phyloP scores from a whole-genome alignment of 1,284 basidiomycete species.

The Sutorius eximius region DNA sequence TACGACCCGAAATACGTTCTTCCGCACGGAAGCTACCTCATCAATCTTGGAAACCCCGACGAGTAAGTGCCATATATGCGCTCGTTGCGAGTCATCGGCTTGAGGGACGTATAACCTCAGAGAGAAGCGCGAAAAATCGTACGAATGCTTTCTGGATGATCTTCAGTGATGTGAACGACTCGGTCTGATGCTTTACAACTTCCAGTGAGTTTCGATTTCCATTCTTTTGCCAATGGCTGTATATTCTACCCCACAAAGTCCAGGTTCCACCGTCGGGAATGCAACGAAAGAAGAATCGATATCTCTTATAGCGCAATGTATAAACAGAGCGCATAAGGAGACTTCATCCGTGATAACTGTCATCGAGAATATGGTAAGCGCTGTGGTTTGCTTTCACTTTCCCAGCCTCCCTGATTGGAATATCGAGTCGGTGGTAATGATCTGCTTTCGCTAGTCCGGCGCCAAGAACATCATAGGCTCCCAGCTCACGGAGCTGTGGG shows the following conservation, averaged over 20 bases:
- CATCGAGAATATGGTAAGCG: slow-evolving; percentile 80
- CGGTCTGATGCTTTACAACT: slow-evolving; percentile 77
- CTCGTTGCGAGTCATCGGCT: too few relatives aligned
- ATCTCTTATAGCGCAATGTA: slow-evolving; percentile 65
- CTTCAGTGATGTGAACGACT: slow-evolving; percentile 78
- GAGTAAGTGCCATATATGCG: slow-evolving; percentile 42
- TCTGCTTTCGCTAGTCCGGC: slow-evolving; percentile 55
- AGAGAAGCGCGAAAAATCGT: slow-evolving; percentile 75
- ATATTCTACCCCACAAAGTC: slow-evolving; percentile 43
- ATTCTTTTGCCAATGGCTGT: background rate
- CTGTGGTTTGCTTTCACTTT: background rate
- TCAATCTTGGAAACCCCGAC: slow-evolving; percentile 85
- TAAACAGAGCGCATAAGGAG: slow-evolving; percentile 76
- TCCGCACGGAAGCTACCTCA: slow-evolving; percentile 84
- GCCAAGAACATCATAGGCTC: slow-evolving; percentile 80
- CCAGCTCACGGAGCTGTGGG: slow-evolving; percentile 64
- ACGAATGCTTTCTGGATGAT: slow-evolving; percentile 82
- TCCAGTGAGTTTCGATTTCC: slow-evolving; percentile 60
- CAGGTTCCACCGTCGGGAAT: slow-evolving; percentile 77
- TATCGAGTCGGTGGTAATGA: background rate
- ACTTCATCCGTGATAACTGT: slow-evolving; percentile 67
- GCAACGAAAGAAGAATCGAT: slow-evolving; percentile 64
- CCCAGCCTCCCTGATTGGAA: background rate
- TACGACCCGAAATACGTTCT: slow-evolving; percentile 63
- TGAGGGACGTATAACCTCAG: slow-evolving; percentile 36